A percentile compares a stretch with the other conserved stretches of the same genome.
Conservation (phyloP, 805 yeast species). For the Barnettozyma pratensis region DNA sequence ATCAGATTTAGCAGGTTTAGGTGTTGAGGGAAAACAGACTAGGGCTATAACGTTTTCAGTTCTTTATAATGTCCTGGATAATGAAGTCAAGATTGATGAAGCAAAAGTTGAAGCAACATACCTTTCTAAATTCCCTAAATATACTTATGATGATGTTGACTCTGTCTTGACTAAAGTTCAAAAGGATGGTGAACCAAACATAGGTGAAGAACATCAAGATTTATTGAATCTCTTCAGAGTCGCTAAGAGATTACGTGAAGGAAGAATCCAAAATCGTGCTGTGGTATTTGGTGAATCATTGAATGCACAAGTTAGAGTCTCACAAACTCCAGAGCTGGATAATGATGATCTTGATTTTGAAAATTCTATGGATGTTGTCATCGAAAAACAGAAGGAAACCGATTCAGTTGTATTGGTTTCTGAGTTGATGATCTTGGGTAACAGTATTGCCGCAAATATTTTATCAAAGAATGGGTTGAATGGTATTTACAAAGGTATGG, state of each 20-base stretch:
- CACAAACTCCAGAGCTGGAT: slow-evolving; percentile 1
- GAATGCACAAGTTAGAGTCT: slow-evolving; percentile 18
- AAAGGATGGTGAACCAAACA: background rate
- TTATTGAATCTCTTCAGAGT: slow-evolving; percentile 31
- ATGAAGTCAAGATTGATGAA: slow-evolving; percentile 18
- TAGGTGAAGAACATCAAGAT: slow-evolving; percentile 25
- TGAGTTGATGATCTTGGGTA: slow-evolving; percentile 80
- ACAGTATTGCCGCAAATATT: slow-evolving; percentile 50
- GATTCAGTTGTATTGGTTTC: slow-evolving; percentile 65
- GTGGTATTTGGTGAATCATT: slow-evolving; percentile 34
- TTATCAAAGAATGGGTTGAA: slow-evolving; percentile 41
- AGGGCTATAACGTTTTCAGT: slow-evolving; percentile 45
- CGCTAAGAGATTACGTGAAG: slow-evolving; percentile 24
- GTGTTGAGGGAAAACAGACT: slow-evolving; percentile 34
- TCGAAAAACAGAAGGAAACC: slow-evolving; percentile 27
- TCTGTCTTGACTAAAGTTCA: slow-evolving; percentile 31
- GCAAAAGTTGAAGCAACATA: slow-evolving; percentile 35
- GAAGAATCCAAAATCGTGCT: slow-evolving; percentile 34
- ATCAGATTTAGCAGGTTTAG: slow-evolving; percentile 48
- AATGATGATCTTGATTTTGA: slow-evolving; percentile 7
- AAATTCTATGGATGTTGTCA: slow-evolving; percentile 13
- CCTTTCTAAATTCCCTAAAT: slow-evolving; percentile 42
- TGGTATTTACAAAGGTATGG: slow-evolving; percentile 40
- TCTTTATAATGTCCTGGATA: slow-evolving; percentile 24
- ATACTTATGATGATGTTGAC: slow-evolving; percentile 64